Conservation (phyloP, 345 rosid genomes). For the Heritiera fomes region DNA sequence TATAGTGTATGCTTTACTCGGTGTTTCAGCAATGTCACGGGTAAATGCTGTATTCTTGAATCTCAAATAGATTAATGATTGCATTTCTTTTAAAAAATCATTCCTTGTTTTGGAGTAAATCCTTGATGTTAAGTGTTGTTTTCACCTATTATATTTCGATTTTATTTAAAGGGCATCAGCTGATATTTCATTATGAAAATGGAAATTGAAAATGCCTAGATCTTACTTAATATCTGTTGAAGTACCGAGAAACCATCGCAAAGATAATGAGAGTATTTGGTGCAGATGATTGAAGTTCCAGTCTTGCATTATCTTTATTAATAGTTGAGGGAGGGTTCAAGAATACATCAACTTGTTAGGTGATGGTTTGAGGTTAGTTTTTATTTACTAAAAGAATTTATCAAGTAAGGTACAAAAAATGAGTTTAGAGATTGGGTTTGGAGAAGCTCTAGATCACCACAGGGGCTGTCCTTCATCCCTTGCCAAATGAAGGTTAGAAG, state of each 20-base stretch:
- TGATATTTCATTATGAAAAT: constrained; percentile 5
- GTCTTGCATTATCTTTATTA: background rate
- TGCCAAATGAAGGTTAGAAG: background rate
- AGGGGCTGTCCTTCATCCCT: too few relatives aligned
- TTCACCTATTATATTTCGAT: background rate
- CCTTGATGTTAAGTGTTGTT: background rate
- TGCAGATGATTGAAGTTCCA: background rate
- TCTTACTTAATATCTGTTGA: background rate
- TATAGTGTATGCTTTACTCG: constrained; percentile 87
- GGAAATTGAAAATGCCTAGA: background rate
- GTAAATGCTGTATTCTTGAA: constrained; percentile 43
- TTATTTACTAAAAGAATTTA: background rate
- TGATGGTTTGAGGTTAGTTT: background rate
- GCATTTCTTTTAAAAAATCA: background rate
- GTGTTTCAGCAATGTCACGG: constrained; percentile 97
- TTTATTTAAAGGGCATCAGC: background rate
- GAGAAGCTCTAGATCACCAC: too few relatives aligned
- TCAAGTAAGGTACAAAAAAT: too few relatives aligned
- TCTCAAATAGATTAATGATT: background rate
- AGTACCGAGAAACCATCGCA: too few relatives aligned
- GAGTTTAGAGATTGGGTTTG: too few relatives aligned
- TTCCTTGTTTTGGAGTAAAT: constrained; percentile 2
- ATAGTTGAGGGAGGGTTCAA: background rate
- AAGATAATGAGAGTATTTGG: too few relatives aligned
- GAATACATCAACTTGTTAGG: background rate